Evolutionary conservation across 768 basidiomycete genomes (phyloP), one percentile per base, ranked within the genome.

Genomic region (Suillus americanus): DNA sequence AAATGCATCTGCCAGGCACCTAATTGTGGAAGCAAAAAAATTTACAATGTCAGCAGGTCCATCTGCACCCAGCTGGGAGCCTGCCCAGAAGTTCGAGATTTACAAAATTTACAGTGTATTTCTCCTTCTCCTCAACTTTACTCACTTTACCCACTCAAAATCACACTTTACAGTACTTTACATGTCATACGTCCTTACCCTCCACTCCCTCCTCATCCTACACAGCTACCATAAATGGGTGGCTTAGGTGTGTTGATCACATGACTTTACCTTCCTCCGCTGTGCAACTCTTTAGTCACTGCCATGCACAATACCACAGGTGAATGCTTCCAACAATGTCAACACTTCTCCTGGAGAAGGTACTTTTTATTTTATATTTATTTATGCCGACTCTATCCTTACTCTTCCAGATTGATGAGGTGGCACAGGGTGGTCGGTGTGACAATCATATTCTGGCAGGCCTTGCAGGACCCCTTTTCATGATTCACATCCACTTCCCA

Each of bases 101-200:
- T 51, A 51, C 50, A 51, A 51, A 30, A 51, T 51, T 51, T 51
- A 51, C 50, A 3, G 50, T 51, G 50, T 51, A 51, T 51, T 51
- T 51, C 50, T 51, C 50, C 28, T 10, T 18, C 16, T 51, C 28
- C 50, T 6, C 8, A 16, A 10, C 50, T 51, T 51, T 51, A 28
- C 28, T 51, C 50, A 51, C 50, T 51, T 51, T 51, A 51, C 50
- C 16, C 28, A 30, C 28, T 28, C 28, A 51, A 51, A 51, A 51
- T 28, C 3, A 3, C 48, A 50, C 48, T 50, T 50, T 50, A 50
- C 48, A 16, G 48, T 7, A 50, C 48, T 50, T 50, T 50, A 51
- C 50, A 46, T 40, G 41, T 41, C 18, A 41, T 7, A 16, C 5
- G 16, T 41, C 41, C 41, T 18, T 43, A 18, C 18, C 41, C 40